Conservation (phyloP, 805 yeast species). For the Candida gorgasii region DNA sequence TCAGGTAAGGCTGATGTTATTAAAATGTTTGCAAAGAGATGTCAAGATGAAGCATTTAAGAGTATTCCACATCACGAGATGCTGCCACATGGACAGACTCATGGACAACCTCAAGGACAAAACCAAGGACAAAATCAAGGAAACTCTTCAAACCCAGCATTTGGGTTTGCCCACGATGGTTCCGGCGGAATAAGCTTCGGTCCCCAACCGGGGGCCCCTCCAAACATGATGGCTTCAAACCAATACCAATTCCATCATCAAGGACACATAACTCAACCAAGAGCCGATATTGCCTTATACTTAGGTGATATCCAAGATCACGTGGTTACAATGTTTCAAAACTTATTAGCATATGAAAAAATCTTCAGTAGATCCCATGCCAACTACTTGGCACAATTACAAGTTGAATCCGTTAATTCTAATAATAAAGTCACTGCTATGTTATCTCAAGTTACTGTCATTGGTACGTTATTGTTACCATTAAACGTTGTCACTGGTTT, state of each 20-base stretch:
- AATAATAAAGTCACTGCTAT: slow-evolving; percentile 84
- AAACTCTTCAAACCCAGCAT: slow-evolving; percentile 10
- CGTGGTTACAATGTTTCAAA: slow-evolving; percentile 93
- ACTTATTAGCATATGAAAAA: slow-evolving; percentile 85
- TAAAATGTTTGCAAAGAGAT: slow-evolving; percentile 92
- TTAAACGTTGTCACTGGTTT: slow-evolving; percentile 87
- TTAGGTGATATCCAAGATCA: slow-evolving; percentile 97
- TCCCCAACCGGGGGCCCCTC: slow-evolving; percentile 36
- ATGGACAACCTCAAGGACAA: slow-evolving; percentile 8
- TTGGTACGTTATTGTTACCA: slow-evolving; percentile 90
- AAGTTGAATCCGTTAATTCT: slow-evolving; percentile 86
- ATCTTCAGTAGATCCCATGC: slow-evolving; percentile 90
- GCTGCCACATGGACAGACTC: neutral
- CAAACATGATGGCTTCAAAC: slow-evolving; percentile 19
- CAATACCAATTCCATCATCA: slow-evolving; percentile 20
- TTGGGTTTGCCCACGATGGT: slow-evolving; percentile 17
- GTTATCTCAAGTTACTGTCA: slow-evolving; percentile 82
- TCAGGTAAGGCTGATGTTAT: slow-evolving; percentile 96
- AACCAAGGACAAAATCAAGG: too few relatives aligned
- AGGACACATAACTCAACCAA: slow-evolving; percentile 51
- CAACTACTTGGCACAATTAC: slow-evolving; percentile 89
- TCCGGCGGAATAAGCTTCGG: slow-evolving; percentile 36
- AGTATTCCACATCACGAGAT: slow-evolving; percentile 20
- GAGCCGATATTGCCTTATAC: slow-evolving; percentile 89
- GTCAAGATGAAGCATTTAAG: slow-evolving; percentile 62